Conservation (phyloP, 2,329 filamentous ascomycete species). For the Hymenoscyphus albidus region DNA sequence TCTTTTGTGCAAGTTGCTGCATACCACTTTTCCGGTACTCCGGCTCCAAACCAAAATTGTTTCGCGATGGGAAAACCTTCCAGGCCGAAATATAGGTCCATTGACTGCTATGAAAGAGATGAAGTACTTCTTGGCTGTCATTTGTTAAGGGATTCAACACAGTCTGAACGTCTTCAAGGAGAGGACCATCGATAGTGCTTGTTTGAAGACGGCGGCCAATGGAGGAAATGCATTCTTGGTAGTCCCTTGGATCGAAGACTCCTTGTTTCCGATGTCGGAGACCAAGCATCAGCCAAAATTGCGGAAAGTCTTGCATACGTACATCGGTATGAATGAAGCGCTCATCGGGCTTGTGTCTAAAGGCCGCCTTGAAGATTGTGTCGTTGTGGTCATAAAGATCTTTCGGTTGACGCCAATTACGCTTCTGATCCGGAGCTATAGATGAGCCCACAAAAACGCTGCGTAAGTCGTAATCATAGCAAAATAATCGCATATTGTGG, state of each 20-base stretch:
- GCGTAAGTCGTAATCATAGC: no score
- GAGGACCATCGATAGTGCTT: slow-evolving; percentile 8
- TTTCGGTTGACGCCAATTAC: no score
- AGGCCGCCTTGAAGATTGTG: slow-evolving; percentile 27
- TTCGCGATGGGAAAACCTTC: slow-evolving; percentile 19
- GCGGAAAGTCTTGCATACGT: slow-evolving; percentile 7
- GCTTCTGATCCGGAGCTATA: no score
- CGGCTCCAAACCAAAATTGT: slow-evolving; percentile 15
- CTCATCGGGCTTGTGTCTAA: slow-evolving; percentile 18
- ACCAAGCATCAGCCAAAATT: slow-evolving; percentile 23
- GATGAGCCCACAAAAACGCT: no score
- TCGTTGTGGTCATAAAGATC: no score
- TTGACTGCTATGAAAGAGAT: background rate
- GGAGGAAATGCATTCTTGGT: slow-evolving; percentile 23
- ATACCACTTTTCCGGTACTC: slow-evolving; percentile 19
- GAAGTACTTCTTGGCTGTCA: slow-evolving; percentile 7
- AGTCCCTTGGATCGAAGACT: slow-evolving; percentile 17
- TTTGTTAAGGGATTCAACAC: slow-evolving; percentile 20
- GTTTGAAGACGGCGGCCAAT: slow-evolving; percentile 10
- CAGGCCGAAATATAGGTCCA: slow-evolving; percentile 15
- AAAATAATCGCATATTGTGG: no score
- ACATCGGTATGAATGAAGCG: slow-evolving; percentile 28
- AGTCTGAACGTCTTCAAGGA: slow-evolving; percentile 9
- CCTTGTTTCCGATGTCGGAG: slow-evolving; percentile 17
- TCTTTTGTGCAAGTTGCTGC: slow-evolving; percentile 12